These are phyloP conservation scores for Botrytis tulipae DNA, from an alignment of 2,329 filamentous ascomycete species.

Conservation along the genomic window DNA sequence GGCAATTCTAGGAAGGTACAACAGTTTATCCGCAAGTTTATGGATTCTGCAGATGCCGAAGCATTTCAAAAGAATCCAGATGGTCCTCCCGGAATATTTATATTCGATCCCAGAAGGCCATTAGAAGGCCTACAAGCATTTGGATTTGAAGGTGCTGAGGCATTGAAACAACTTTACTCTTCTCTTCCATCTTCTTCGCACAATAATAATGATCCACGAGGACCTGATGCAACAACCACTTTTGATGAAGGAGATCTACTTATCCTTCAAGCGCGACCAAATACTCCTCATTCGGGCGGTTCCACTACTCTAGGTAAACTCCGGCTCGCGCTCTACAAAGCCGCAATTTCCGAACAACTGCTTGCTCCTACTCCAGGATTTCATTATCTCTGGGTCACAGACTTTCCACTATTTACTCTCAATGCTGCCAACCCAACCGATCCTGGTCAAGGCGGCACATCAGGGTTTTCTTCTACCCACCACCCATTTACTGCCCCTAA, in stretches of 20 bases:
- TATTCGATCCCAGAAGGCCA: slow-evolving; percentile 72
- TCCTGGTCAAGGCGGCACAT: slow-evolving; percentile 68
- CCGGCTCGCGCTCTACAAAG: slow-evolving; percentile 35
- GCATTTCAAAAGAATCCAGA: slow-evolving; percentile 66
- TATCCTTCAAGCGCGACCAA: slow-evolving; percentile 74
- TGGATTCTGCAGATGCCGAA: slow-evolving; percentile 60
- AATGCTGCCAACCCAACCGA: slow-evolving; percentile 48
- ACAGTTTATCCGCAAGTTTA: slow-evolving; percentile 65
- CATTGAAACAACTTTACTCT: slow-evolving; percentile 39
- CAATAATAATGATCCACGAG: slow-evolving; percentile 16
- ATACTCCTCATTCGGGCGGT: slow-evolving; percentile 63
- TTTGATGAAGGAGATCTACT: slow-evolving; percentile 72
- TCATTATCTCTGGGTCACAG: slow-evolving; percentile 77
- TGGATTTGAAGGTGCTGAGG: slow-evolving; percentile 67
- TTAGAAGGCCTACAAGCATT: slow-evolving; percentile 74
- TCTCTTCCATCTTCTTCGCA: slow-evolving; percentile 23
- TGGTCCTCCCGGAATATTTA: slow-evolving; percentile 76
- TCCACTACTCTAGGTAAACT: slow-evolving; percentile 53
- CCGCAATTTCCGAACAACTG: slow-evolving; percentile 31
- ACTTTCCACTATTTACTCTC: slow-evolving; percentile 91
- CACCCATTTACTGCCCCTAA: slow-evolving; percentile 94
- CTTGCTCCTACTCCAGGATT: slow-evolving; percentile 43
- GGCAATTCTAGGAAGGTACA: slow-evolving; percentile 53
- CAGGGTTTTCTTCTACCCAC: slow-evolving; percentile 83
- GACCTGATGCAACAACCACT: slow-evolving; percentile 34